These are phyloP conservation scores for Dendrobium chrysotoxum DNA, from an alignment of 106 monocot species.

Conservation along the genomic window DNA sequence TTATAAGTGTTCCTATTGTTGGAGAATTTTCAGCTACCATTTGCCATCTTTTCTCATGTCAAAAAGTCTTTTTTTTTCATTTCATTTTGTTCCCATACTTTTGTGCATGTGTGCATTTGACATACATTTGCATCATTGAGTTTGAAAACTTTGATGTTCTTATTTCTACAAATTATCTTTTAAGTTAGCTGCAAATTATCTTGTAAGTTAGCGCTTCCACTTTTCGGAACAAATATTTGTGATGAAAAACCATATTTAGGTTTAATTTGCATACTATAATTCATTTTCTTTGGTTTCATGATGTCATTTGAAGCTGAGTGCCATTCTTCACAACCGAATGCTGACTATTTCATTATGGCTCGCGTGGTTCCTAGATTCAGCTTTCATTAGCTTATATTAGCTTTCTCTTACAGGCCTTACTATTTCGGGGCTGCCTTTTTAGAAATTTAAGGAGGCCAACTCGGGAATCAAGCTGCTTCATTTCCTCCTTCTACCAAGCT, in stretches of 20 bases:
- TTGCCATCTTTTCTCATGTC: neutral
- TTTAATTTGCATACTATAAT: neutral
- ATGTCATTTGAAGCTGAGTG: neutral
- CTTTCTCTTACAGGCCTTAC: no score
- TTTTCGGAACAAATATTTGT: neutral
- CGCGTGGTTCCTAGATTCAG: no score
- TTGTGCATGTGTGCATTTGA: neutral
- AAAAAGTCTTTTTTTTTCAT: neutral
- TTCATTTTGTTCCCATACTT: neutral
- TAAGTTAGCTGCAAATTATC: neutral
- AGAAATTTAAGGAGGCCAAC: no score
- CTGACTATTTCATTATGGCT: no score
- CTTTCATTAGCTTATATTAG: no score
- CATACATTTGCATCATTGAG: neutral
- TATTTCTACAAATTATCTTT: neutral
- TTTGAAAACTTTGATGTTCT: neutral
- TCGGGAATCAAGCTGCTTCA: no score
- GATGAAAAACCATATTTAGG: neutral
- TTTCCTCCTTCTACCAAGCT: no score
- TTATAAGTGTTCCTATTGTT: neutral
- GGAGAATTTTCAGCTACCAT: neutral
- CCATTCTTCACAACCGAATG: no score
- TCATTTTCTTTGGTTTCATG: neutral
- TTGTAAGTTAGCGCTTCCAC: neutral
- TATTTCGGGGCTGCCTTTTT: no score